Evolutionary conservation across 441 rosid genomes (phyloP), one percentile per base, ranked within the genome.

Genomic region (Populus hybrid): DNA sequence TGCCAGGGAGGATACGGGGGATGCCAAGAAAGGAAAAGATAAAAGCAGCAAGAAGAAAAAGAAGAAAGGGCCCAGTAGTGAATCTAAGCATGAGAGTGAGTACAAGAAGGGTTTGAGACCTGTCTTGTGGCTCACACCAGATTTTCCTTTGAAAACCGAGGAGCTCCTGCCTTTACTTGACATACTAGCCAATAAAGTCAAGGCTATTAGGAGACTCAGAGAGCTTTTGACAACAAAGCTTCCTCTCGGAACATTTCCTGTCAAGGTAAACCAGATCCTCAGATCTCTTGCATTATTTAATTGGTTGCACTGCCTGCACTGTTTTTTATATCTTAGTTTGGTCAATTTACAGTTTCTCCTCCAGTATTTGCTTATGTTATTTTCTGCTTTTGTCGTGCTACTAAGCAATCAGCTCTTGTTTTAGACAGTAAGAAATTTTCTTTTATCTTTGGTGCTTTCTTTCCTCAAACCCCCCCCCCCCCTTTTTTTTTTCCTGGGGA

Each of bases 211-310:
- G 91, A 93, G 99, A 83, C 91, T 96, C 59, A 92, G 98, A 82
- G 99, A 96, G 86, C 99, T 96, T 77, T 87, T 96, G 85, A 96
- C 99, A 59, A 94, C 99, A 63, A 96, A 96, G 82, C 92, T 96
- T 73, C 99, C 98, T 34, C 20, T 46, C 34, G 99, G 98, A 74
- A 96, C 98, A 79, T 96, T 96, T 86, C 99, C 99, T 81, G 96
- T 94, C 82, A 94, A 96, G 97, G 99, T 96, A 88, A 80, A 53
- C 7, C 61, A 53, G 61, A 53, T 18, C 73, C 46, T 42, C 8
- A 75, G 74, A 53, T 71, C 6, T 40, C 26, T 16, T 75, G 7
- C 16, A 18, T 32, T 34, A 6, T 36, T 46, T 65, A 23, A 16
- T 46, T 63, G 4, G 32, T 18, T 26, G 21, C 32, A 21, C 11